phyloP scores from a whole-genome alignment of 352 stramenopile species.

The Globisporangium recalcitrans region DNA sequence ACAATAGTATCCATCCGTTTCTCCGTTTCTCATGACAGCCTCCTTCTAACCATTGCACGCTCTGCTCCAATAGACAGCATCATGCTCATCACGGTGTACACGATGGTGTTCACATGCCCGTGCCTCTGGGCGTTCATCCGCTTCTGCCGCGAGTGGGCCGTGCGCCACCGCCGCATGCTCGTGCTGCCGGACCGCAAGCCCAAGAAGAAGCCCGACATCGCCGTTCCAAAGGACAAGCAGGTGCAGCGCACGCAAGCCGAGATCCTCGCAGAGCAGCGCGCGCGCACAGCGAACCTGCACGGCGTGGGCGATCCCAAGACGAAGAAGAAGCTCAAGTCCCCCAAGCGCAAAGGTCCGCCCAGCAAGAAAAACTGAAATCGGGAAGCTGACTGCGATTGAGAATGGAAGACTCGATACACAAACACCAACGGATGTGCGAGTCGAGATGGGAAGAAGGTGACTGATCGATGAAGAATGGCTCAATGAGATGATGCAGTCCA shows the following conservation, averaged over 20 bases:
- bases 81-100: conserved; percentile 74
- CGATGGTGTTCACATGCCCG: conserved; percentile 79
- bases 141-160: conserved; percentile 56
- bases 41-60: neutral
- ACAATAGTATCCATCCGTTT: neutral
- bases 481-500: neutral
- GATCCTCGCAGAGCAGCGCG: conserved; percentile 73
- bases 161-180: conserved; percentile 44
- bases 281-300: conserved; percentile 56
- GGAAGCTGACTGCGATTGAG: neutral
- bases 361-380: conserved; percentile 31
- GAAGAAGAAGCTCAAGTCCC: conserved; percentile 61
- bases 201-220: conserved; percentile 80
- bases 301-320: conserved; percentile 47
- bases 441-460: neutral
- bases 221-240: conserved; percentile 47
- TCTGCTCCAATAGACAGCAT: conserved; percentile 39
- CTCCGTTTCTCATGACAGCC: neutral
- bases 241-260: conserved; percentile 67
- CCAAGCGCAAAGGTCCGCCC: conserved; percentile 65
- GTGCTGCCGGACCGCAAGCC: conserved; percentile 58
- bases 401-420: neutral
- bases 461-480: neutral
- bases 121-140: conserved; percentile 80
- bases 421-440: no score